phyloP scores from a whole-genome alignment of 2,329 filamentous ascomycete species.

The Colletotrichum ledebouriae region DNA sequence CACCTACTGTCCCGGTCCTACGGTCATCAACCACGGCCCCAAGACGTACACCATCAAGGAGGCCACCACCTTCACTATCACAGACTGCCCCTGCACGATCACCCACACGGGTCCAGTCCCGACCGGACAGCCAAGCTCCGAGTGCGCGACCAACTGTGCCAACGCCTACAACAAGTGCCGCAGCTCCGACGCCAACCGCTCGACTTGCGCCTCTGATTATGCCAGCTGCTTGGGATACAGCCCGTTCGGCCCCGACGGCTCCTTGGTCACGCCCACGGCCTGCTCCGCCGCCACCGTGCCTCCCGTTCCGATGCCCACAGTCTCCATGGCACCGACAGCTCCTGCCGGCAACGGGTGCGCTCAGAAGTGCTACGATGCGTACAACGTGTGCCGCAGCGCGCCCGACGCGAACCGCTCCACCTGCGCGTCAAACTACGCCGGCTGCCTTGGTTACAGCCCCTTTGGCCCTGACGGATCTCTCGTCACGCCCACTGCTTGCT shows the following conservation, averaged over 20 bases:
- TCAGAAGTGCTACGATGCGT: background rate
- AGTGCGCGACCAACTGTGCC: conserved; percentile 11
- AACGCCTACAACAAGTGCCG: conserved; percentile 2
- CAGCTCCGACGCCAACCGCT: background rate
- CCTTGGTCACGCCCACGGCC: background rate
- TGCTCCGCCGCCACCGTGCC: background rate
- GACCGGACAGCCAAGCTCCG: background rate
- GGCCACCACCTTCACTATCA: conserved; percentile 68
- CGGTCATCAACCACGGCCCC: conserved; percentile 48
- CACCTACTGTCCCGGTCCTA: conserved; percentile 62
- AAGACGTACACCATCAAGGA: conserved; percentile 67
- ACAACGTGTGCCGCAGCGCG: conserved; percentile 1
- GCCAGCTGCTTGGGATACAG: background rate
- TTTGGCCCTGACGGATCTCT: background rate
- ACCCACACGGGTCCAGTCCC: conserved; percentile 13
- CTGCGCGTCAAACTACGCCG: background rate
- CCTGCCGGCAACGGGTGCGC: background rate
- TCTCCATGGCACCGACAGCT: background rate
- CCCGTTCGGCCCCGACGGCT: conserved; percentile 1
- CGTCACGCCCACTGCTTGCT: conserved; percentile 1
- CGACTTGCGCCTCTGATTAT: background rate
- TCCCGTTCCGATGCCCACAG: background rate
- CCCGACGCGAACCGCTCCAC: background rate
- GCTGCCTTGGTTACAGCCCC: conserved; percentile 3
- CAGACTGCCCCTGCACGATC: conserved; percentile 56